Evolutionary conservation across 2,329 filamentous ascomycete species (phyloP).

Genomic region (Colletotrichum filicis): DNA sequence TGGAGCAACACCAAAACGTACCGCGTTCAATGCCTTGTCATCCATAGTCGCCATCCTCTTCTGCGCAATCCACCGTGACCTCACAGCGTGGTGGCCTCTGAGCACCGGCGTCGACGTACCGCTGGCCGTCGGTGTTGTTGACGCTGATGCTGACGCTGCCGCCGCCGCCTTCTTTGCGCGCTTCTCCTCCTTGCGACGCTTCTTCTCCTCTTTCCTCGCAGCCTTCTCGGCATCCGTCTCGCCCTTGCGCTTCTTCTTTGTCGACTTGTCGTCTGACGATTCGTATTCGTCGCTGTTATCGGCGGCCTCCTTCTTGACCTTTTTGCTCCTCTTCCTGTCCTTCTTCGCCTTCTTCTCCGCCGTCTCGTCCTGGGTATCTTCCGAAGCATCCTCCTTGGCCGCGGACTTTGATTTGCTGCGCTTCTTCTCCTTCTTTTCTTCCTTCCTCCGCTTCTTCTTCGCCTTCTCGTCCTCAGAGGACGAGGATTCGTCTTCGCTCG

Average conservation of each 20-base stretch:
- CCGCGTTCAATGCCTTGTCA: slow-evolving; percentile 86
- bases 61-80: slow-evolving; percentile 86
- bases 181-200: slow-evolving; percentile 54
- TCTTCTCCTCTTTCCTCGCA: slow-evolving; percentile 63
- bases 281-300: slow-evolving; percentile 42
- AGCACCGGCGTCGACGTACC: slow-evolving; percentile 56
- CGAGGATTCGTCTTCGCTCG: slow-evolving; percentile 40
- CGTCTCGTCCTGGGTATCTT: slow-evolving; percentile 39
- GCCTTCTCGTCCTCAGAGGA: slow-evolving; percentile 45
- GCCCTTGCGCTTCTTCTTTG: slow-evolving; percentile 45
- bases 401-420: slow-evolving; percentile 48
- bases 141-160: slow-evolving; percentile 31
- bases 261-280: slow-evolving; percentile 36
- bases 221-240: slow-evolving; percentile 49
- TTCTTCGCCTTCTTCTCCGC: slow-evolving; percentile 40
- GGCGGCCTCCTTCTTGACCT: slow-evolving; percentile 47
- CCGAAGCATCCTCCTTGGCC: slow-evolving; percentile 39
- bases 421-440: slow-evolving; percentile 54
- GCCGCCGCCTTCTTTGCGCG: slow-evolving; percentile 50
- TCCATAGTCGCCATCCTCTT: slow-evolving; percentile 88
- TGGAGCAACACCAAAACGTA: slow-evolving; percentile 49
- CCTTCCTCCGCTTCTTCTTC: slow-evolving; percentile 50
- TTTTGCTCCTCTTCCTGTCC: slow-evolving; percentile 39
- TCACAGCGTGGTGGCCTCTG: slow-evolving; percentile 75
- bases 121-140: slow-evolving; percentile 52